Percentiles rank a stretch among this genome's conserved stretches.
Evolutionary conservation across 176 grass and related monocot species (phyloP).

Genomic region (Themeda triandra): DNA sequence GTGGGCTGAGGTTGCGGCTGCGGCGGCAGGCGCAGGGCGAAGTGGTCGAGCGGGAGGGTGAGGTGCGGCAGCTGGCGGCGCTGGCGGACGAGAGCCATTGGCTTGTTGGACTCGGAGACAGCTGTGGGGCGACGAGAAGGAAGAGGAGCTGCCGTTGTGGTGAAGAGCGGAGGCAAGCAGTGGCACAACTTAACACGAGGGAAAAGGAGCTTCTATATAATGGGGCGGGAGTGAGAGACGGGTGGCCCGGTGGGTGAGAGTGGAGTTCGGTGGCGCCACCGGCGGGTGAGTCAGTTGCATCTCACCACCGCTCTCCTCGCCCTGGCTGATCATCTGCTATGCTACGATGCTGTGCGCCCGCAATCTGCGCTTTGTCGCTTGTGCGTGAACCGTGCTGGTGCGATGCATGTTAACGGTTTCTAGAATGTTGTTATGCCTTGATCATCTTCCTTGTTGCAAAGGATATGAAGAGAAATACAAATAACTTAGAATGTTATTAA

Average conservation of each 20-base stretch:
- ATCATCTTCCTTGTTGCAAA: too few relatives aligned
- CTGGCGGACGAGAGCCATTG: slow-evolving; percentile 65
- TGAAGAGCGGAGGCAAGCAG: too few relatives aligned
- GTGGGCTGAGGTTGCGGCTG: slow-evolving; percentile 14
- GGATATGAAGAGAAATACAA: too few relatives aligned
- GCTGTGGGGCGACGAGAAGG: too few relatives aligned
- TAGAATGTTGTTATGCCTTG: too few relatives aligned
- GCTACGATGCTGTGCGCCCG: not conserved
- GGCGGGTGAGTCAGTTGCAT: slow-evolving; percentile 9
- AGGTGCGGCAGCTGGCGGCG: slow-evolving; percentile 69
- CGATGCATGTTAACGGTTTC: not conserved
- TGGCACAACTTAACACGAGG: too few relatives aligned
- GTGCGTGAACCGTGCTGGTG: too few relatives aligned
- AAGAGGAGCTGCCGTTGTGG: not conserved
- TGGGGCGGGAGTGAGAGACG: not conserved
- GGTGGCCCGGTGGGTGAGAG: slow-evolving; percentile 31
- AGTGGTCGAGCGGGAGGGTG: slow-evolving; percentile 54
- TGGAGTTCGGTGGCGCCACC: slow-evolving; percentile 41
- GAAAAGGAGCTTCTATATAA: not conserved
- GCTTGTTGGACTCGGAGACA: not conserved
- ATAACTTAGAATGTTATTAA: too few relatives aligned
- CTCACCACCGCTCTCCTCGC: slow-evolving; percentile 30
- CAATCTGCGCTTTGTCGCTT: not conserved
- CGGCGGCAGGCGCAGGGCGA: slow-evolving; percentile 24
- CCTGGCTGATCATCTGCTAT: too few relatives aligned